These are phyloP conservation scores for Candida tammaniensis DNA, from an alignment of 805 yeast species.

Conservation along the genomic window DNA sequence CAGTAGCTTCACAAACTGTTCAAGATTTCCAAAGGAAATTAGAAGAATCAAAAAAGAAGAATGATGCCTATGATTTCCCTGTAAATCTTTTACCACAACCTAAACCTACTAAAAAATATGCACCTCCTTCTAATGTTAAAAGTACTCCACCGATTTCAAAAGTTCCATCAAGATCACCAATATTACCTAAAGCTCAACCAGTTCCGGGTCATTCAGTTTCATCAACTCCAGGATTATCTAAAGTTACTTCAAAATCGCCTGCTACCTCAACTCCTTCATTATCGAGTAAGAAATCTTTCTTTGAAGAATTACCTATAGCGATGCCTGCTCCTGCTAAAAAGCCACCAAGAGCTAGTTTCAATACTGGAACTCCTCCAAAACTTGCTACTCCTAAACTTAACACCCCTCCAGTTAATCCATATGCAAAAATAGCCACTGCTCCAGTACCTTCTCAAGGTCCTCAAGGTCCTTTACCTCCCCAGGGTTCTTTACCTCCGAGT, in stretches of 20 bases:
- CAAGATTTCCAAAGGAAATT: slow-evolving; percentile 27
- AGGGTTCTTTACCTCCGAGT: slow-evolving; percentile 3
- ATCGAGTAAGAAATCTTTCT: slow-evolving; percentile 41
- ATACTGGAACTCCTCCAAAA: neutral
- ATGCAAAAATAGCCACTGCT: slow-evolving; percentile 10
- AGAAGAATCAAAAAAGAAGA: slow-evolving; percentile 51
- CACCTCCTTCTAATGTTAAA: slow-evolving; percentile 10
- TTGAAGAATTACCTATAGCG: slow-evolving; percentile 54
- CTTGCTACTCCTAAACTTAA: slow-evolving; percentile 8
- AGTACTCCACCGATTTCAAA: too few relatives aligned
- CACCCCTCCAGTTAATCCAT: slow-evolving; percentile 28
- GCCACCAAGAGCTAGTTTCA: slow-evolving; percentile 24
- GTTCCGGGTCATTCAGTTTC: slow-evolving; percentile 2
- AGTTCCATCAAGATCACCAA: too few relatives aligned
- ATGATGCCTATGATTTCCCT: slow-evolving; percentile 81
- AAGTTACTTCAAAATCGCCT: slow-evolving; percentile 2
- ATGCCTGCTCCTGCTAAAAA: slow-evolving; percentile 29
- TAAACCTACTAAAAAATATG: slow-evolving; percentile 19
- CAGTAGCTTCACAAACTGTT: too few relatives aligned
- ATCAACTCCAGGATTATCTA: slow-evolving; percentile 6
- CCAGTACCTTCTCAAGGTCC: neutral
- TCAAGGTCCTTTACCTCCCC: slow-evolving; percentile 4
- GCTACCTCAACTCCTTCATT: neutral
- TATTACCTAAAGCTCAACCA: slow-evolving; percentile 16
- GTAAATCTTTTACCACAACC: slow-evolving; percentile 44